Evolutionary conservation across 495 filamentous ascomycete species (phyloP).

Genomic region (Trichodelitschia bisporula): DNA sequence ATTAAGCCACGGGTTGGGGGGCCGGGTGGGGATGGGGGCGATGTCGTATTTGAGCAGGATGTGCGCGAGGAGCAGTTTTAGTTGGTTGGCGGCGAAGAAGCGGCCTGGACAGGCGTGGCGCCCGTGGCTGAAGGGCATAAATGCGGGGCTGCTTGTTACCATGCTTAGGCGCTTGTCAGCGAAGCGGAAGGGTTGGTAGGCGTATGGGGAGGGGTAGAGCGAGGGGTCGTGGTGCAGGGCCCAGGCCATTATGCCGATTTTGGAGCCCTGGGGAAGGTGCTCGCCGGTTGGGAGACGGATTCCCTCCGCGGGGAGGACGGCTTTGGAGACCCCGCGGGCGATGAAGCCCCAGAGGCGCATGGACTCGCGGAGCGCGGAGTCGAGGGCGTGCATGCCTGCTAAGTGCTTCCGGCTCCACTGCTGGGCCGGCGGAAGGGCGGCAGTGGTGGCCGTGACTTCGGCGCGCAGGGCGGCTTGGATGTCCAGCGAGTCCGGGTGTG

Average conservation of each 20-base stretch:
- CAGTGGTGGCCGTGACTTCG: neutral
- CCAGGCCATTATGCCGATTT: too few species aligned
- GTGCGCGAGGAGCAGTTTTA: conserved; percentile 6
- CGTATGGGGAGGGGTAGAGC: conserved; percentile 3
- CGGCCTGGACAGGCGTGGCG: conserved; percentile 7
- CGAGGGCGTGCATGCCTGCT: neutral
- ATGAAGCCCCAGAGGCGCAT: conserved; percentile 1
- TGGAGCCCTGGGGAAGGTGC: neutral
- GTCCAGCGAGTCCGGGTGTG: neutral
- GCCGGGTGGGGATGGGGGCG: conserved; percentile 1
- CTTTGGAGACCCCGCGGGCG: neutral
- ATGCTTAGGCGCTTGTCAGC: conserved; percentile 1
- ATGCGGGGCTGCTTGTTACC: conserved; percentile 3
- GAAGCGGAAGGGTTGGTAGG: conserved; percentile 19
- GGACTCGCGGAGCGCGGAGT: conserved; percentile 1
- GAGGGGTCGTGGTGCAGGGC: neutral
- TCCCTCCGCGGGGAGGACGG: conserved; percentile 2
- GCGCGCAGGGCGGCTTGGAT: neutral
- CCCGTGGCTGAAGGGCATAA: conserved; percentile 5
- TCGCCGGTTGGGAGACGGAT: neutral
- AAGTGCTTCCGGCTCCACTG: neutral
- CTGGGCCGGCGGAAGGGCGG: neutral
- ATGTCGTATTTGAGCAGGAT: conserved; percentile 6
- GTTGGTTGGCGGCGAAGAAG: conserved; percentile 4
- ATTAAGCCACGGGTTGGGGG: conserved; percentile 2